A percentile compares a stretch with the other conserved stretches of the same genome.
These are phyloP conservation scores for Paramyrothecium sp. DNA, from an alignment of 2,329 filamentous ascomycete genomes.

Conservation along the genomic window DNA sequence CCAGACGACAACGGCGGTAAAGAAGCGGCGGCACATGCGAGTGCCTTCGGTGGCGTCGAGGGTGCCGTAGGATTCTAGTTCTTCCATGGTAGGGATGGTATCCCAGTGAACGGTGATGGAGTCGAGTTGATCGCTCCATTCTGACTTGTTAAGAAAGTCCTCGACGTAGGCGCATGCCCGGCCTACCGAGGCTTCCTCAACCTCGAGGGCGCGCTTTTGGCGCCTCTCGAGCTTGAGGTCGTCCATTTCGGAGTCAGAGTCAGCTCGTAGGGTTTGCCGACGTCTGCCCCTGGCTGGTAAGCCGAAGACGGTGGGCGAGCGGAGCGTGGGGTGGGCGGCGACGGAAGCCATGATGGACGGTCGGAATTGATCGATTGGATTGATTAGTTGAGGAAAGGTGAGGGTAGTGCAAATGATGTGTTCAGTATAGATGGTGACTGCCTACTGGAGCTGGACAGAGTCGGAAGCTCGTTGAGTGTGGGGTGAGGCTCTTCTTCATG, in stretches of 20 bases:
- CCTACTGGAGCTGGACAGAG: not conserved
- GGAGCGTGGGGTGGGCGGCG: not conserved
- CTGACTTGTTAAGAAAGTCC: constrained; percentile 24
- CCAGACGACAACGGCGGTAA: constrained; percentile 37
- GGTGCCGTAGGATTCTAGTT: constrained; percentile 28
- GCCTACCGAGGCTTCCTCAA: constrained; percentile 25
- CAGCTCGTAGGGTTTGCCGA: not conserved
- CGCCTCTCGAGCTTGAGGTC: not conserved
- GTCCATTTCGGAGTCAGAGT: not conserved
- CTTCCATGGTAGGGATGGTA: constrained; percentile 29
- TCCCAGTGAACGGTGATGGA: constrained; percentile 32
- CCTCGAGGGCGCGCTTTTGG: constrained; percentile 15
- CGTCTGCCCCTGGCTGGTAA: not conserved
- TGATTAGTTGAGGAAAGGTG: too few relatives aligned
- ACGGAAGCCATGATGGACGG: not conserved
- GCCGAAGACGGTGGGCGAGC: not conserved
- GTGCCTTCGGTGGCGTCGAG: constrained; percentile 33
- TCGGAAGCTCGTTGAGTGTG: not conserved
- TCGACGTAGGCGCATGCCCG: constrained; percentile 29
- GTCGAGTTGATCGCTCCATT: constrained; percentile 27
- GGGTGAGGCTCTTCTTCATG: not conserved
- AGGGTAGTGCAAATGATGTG: too few relatives aligned
- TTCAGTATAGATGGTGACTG: too few relatives aligned
- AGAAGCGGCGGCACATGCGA: constrained; percentile 31
- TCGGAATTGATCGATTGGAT: not conserved